Conservation (phyloP, 176 grass and related monocot species). For the Saccharum spontaneum region DNA sequence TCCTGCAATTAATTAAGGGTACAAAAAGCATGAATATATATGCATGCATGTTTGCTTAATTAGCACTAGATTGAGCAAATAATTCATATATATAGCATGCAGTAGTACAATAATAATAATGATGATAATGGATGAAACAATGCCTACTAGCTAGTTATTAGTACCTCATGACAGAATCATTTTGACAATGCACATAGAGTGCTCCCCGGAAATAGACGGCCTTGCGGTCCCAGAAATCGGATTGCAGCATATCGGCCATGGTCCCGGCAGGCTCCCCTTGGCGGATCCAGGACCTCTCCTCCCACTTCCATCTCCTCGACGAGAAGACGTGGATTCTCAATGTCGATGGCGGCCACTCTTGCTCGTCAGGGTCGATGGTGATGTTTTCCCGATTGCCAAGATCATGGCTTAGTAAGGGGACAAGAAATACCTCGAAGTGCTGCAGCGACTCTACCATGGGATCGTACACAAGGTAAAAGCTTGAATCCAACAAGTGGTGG, state of each 20-base stretch:
- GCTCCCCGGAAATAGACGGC: background rate
- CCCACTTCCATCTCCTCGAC: background rate
- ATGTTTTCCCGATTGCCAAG: background rate
- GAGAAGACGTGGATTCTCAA: background rate
- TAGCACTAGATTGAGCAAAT: background rate
- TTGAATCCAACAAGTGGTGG: too few species aligned
- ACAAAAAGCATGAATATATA: background rate
- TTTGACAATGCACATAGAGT: conserved; percentile 15
- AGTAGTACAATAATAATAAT: background rate
- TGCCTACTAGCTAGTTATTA: background rate
- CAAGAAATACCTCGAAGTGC: background rate
- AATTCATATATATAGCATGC: too few species aligned
- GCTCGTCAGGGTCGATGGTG: background rate
- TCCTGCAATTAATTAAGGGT: background rate
- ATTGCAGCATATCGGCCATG: background rate
- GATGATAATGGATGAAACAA: background rate
- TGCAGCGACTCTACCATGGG: background rate
- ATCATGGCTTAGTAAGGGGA: fast-evolving
- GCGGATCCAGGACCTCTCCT: background rate
- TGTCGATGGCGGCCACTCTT: background rate
- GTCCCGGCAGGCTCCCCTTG: background rate
- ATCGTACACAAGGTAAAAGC: background rate
- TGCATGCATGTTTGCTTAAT: too few species aligned
- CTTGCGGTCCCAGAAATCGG: background rate
- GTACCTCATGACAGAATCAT: conserved; percentile 13